phyloP scores from a whole-genome alignment of 2,329 filamentous ascomycete species.

The Dothiorella sarmentorum region DNA sequence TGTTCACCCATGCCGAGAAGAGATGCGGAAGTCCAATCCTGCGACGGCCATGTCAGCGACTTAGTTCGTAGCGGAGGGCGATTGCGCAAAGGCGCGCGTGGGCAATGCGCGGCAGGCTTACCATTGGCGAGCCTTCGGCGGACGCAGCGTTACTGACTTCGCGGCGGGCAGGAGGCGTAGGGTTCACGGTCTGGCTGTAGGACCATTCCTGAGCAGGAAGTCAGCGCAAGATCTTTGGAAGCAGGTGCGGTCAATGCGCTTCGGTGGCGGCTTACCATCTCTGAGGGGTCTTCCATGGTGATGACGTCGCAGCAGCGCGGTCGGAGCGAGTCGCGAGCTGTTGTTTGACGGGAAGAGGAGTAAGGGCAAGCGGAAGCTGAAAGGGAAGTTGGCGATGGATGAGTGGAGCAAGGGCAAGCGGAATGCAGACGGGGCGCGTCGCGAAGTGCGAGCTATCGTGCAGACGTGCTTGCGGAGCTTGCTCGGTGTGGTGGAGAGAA shows the following conservation, averaged over 20 bases:
- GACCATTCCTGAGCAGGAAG: neutral
- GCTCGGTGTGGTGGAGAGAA: neutral
- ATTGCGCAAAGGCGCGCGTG: neutral
- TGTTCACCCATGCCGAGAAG: neutral
- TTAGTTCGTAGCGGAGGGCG: neutral
- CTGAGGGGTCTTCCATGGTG: conserved; percentile 11
- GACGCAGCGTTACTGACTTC: neutral
- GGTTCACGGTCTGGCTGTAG: neutral
- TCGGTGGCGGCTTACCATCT: neutral
- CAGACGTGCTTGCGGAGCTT: conserved; percentile 1
- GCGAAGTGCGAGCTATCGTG: conserved; percentile 1
- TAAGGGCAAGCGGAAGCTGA: neutral
- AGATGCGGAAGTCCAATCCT: neutral
- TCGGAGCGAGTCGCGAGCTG: neutral
- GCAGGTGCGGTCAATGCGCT: neutral
- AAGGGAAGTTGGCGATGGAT: neutral
- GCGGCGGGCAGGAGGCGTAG: neutral
- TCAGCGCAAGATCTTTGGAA: neutral
- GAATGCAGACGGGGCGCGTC: neutral
- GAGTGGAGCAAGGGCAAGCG: neutral
- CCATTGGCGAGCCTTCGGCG: neutral
- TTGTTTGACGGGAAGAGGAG: neutral
- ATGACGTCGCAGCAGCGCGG: conserved; percentile 8
- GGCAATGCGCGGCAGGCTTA: neutral
- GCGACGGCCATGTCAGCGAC: neutral